Percentiles rank a stretch among this genome's conserved stretches.
phyloP scores from a whole-genome alignment of 208 protist genomes.

The Acanthamoeba triangularis region DNA sequence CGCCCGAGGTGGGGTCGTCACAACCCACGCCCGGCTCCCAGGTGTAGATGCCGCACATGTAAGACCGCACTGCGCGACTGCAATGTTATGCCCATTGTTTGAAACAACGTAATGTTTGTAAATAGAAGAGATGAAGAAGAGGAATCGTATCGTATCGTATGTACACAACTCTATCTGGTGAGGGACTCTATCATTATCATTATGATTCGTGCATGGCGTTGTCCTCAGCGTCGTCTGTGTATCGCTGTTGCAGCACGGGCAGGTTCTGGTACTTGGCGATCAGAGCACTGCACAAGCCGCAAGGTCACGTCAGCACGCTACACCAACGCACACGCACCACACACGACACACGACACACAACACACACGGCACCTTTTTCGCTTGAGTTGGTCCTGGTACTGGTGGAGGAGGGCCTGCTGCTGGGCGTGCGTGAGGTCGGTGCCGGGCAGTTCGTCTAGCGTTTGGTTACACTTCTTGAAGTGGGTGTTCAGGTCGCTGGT shows the following conservation, averaged over 20 bases:
- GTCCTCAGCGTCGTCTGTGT: conserved; percentile 12
- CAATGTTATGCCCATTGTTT: too few relatives aligned
- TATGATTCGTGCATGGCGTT: background rate
- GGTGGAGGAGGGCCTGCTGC: conserved; percentile 45
- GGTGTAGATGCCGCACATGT: background rate
- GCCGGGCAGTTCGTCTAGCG: conserved; percentile 46
- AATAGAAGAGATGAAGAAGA: too few relatives aligned
- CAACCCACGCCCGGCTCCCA: conserved; percentile 9
- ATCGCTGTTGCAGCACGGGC: background rate
- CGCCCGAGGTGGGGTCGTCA: background rate
- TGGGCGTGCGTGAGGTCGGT: conserved; percentile 46
- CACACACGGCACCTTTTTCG: conserved; percentile 7
- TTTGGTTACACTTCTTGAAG: conserved; percentile 54
- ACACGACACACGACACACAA: background rate
- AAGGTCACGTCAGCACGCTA: background rate
- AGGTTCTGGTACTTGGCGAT: conserved; percentile 38
- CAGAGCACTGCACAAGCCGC: background rate
- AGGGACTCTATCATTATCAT: background rate
- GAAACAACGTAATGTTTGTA: too few relatives aligned
- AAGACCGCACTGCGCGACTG: background rate
- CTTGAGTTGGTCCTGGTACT: conserved; percentile 61
- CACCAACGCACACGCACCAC: too few relatives aligned
- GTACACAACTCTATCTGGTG: too few relatives aligned
- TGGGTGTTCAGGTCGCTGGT: conserved; percentile 34
- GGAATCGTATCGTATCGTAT: too few relatives aligned